Conservation (phyloP, 768 basidiomycete genomes). For the Boletus rubescentipes region DNA sequence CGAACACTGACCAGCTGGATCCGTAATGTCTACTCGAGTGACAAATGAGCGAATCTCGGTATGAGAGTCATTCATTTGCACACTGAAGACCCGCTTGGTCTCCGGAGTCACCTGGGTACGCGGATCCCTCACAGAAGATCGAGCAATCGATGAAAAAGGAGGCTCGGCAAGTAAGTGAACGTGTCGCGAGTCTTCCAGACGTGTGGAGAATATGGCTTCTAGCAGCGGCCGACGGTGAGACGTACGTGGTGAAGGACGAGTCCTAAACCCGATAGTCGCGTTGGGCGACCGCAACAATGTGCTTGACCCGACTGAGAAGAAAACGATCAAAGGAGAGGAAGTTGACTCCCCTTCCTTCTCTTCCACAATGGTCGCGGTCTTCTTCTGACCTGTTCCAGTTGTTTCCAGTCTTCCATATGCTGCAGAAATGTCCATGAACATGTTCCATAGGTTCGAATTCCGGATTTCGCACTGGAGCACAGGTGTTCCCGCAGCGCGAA, state of each 20-base stretch:
- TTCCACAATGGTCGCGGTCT: constrained; percentile 18
- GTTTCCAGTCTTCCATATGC: constrained; percentile 21
- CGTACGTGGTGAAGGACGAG: constrained; percentile 17
- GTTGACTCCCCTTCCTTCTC: constrained; percentile 18
- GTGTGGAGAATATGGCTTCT: constrained; percentile 22
- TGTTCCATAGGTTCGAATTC: constrained; percentile 12
- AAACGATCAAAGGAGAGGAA: constrained; percentile 25
- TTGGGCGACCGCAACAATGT: constrained; percentile 13
- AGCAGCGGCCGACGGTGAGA: not conserved
- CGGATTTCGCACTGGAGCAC: constrained; percentile 26
- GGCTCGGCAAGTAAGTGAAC: constrained; percentile 27
- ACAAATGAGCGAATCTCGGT: constrained; percentile 19
- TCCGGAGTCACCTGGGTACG: constrained; percentile 1
- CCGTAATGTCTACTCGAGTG: constrained; percentile 21
- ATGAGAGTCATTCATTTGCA: constrained; percentile 15
- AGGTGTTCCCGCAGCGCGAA: constrained; percentile 25
- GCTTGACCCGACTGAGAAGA: constrained; percentile 20
- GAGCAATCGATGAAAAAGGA: constrained; percentile 9
- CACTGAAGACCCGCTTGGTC: constrained; percentile 13
- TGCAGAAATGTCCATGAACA: constrained; percentile 21
- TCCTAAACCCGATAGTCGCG: constrained; percentile 19
- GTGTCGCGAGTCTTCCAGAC: constrained; percentile 14
- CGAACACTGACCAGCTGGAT: constrained; percentile 19
- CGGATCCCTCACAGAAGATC: constrained; percentile 6
- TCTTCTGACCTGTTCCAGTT: constrained; percentile 17